A percentile compares a stretch with the other conserved stretches of the same genome.
These are phyloP conservation scores for Cardamine resedifolia DNA, from an alignment of 345 rosid genomes.

Conservation along the genomic window DNA sequence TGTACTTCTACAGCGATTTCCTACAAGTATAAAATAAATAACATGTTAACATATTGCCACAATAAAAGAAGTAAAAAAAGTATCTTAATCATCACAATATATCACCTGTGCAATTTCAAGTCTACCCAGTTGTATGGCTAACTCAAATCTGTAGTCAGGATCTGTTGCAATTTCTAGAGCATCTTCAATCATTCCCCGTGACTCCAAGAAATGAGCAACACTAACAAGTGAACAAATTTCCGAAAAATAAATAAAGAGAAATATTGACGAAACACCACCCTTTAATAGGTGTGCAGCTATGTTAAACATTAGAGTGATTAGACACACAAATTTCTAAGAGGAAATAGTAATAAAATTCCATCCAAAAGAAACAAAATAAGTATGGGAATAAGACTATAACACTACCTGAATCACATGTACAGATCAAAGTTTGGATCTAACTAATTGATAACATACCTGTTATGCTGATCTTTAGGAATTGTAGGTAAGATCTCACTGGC, in stretches of 20 bases:
- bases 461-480: slow-evolving; percentile 83
- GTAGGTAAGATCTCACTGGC: slow-evolving; percentile 81
- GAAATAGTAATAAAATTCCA: not conserved
- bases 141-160: slow-evolving; percentile 93
- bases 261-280: not conserved
- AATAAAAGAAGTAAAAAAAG: not conserved
- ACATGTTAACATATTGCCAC: not conserved
- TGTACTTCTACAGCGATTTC: slow-evolving; percentile 80
- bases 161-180: slow-evolving; percentile 98
- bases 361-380: not conserved
- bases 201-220: slow-evolving; percentile 98
- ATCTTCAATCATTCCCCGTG: slow-evolving; percentile 93
- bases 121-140: slow-evolving; percentile 94
- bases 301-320: slow-evolving; percentile 9
- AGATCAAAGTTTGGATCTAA: slow-evolving; percentile 9
- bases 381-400: not conserved
- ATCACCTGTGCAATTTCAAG: slow-evolving; percentile 87
- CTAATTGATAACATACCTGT: slow-evolving; percentile 50
- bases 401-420: not conserved
- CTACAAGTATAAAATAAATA: slow-evolving; percentile 41
- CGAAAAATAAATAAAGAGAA: slow-evolving; percentile 19
- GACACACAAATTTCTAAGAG: not conserved
- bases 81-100: slow-evolving; percentile 16
- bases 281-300: not conserved
- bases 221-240: slow-evolving; percentile 42